Conservation (phyloP, 305 asterid species). For the Solanum hybrid region DNA sequence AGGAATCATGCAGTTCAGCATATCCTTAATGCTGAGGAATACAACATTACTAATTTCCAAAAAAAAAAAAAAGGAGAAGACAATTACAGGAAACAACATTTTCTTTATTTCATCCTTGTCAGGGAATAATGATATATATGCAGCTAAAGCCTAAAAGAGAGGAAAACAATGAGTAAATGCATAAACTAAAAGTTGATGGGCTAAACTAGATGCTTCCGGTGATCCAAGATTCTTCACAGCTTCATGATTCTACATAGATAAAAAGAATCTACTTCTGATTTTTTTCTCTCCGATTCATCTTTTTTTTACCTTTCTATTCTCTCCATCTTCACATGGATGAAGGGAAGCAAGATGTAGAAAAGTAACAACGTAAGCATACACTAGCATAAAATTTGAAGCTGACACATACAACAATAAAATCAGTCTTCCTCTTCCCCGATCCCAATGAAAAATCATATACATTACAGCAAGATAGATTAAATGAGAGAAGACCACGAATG, state of each 20-base stretch:
- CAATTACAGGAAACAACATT: background rate
- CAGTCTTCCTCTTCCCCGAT: background rate
- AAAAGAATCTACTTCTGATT: background rate
- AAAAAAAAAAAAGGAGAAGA: background rate
- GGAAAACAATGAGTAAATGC: background rate
- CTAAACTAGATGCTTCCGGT: background rate
- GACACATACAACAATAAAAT: background rate
- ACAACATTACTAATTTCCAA: background rate
- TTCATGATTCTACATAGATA: background rate
- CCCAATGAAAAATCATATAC: background rate
- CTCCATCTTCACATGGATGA: background rate
- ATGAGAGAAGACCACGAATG: background rate
- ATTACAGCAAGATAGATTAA: background rate
- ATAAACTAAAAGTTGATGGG: background rate
- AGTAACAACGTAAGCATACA: background rate
- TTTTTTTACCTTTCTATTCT: background rate
- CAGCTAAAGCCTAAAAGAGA: background rate
- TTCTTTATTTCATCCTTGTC: background rate
- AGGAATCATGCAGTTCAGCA: background rate
- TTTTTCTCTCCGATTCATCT: background rate
- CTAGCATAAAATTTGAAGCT: background rate
- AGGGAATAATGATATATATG: background rate
- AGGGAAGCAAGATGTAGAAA: background rate
- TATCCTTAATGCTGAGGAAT: background rate
- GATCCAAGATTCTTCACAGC: background rate